phyloP scores from a whole-genome alignment of 2,329 filamentous ascomycete species.

The Pyricularia grisea region DNA sequence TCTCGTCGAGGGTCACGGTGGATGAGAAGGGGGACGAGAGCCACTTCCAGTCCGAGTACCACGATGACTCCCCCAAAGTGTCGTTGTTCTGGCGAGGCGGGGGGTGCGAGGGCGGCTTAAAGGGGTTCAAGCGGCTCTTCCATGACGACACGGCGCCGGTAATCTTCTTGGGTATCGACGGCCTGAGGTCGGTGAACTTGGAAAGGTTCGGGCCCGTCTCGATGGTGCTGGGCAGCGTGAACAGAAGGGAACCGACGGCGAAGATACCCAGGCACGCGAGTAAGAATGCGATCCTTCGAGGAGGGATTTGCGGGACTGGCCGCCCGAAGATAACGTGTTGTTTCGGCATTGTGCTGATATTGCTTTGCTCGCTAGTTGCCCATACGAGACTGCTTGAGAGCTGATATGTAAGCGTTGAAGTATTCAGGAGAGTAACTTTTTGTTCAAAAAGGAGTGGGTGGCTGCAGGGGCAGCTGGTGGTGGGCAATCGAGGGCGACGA shows the following conservation, averaged over 20 bases:
- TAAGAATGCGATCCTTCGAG: constrained; percentile 43
- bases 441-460: background rate
- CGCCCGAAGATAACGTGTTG: constrained; percentile 37
- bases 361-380: background rate
- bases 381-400: too few relatives aligned
- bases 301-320: constrained; percentile 37
- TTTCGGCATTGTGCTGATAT: constrained; percentile 31
- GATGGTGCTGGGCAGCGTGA: constrained; percentile 38
- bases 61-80: constrained; percentile 67
- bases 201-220: constrained; percentile 39
- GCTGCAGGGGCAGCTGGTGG: background rate
- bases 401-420: background rate
- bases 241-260: constrained; percentile 42
- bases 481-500: background rate
- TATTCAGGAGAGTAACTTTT: background rate
- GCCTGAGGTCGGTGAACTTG: constrained; percentile 37
- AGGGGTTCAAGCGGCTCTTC: constrained; percentile 52
- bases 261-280: constrained; percentile 41
- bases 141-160: constrained; percentile 25
- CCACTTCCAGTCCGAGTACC: constrained; percentile 89
- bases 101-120: constrained; percentile 59
- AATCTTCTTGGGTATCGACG: constrained; percentile 37
- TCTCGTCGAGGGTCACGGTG: constrained; percentile 69
- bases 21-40: constrained; percentile 76
- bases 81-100: constrained; percentile 70